phyloP scores from a whole-genome alignment of 164 flowering plant species.

The Dillenia suffruticosa region DNA sequence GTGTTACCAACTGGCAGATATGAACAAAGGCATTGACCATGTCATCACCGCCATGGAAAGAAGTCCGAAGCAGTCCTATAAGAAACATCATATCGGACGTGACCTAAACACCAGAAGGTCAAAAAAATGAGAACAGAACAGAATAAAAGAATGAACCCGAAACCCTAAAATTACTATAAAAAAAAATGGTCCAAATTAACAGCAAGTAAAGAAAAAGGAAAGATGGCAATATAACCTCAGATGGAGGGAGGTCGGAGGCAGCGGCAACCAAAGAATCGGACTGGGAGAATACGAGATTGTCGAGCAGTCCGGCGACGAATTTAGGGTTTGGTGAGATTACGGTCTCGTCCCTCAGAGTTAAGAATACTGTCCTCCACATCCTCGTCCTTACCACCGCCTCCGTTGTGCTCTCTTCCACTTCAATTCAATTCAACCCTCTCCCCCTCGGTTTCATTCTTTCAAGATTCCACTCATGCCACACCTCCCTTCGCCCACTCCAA shows the following conservation, averaged over 20 bases:
- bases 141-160: neutral
- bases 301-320: conserved; percentile 40
- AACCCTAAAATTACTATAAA: neutral
- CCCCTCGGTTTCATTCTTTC: too few relatives aligned
- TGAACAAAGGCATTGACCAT: conserved; percentile 13
- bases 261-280: conserved; percentile 44
- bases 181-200: neutral
- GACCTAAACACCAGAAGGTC: conserved; percentile 31
- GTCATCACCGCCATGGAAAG: conserved; percentile 16
- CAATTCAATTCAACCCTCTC: too few relatives aligned
- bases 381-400: conserved; percentile 3
- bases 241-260: conserved; percentile 52
- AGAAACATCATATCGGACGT: conserved; percentile 60
- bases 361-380: conserved; percentile 81
- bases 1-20: conserved; percentile 38
- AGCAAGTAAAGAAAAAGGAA: neutral
- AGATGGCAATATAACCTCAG: conserved; percentile 45
- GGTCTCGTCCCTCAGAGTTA: conserved; percentile 85
- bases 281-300: conserved; percentile 55
- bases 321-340: conserved; percentile 32
- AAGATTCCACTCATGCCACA: too few relatives aligned
- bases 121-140: neutral
- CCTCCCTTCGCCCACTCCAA: too few relatives aligned
- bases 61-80: conserved; percentile 40
- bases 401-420: too few relatives aligned